Base-by-base conservation (phyloP, 768 basidiomycete genomes). In the Calocera viscosa region DNA sequence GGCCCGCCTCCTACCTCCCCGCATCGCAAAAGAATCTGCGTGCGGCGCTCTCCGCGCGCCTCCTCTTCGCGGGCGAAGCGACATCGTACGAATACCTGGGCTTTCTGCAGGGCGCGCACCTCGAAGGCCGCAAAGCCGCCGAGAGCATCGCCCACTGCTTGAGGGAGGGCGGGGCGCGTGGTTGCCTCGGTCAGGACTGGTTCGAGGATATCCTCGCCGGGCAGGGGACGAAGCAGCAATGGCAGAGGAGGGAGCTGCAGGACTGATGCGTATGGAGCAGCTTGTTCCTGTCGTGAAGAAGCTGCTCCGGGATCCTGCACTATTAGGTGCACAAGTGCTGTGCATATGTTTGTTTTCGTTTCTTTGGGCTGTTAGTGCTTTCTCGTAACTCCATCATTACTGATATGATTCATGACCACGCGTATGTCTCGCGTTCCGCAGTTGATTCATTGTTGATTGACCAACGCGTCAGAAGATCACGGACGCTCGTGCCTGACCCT, bases 11-110 rank as follows among this genome's bases (percentile, higher is more conserved):
- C 1, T 86, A 86, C 69, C 73, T 60, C 53, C 53, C 53, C 53
- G 53, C 53, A 2, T 12, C 53, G 53, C 53, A 60, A 26, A 60
- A 12, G 14, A 60, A 60, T 26, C 26, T 60, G 16, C 78, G 82
- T 66, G 82, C 83, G 3, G 84, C 82, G 24, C 76, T 87, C 19
- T 76, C 75, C 2, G 69, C 74, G 38, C 76, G 78, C 10, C 76
- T 87, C 19, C 86, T 82, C 79, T 87, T 87, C 69, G 81, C 85
- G 0, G 86, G 85, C 2, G 86, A 87, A 72, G 84, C 81, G 8
- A 86, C 82, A 12, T 85, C 81, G 66, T 73, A 78, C 63, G 78
- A 82, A 68, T 83, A 84, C 75, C 53, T 60, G 7, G 53, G 53
- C 26, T 60, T 16, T 26, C 30, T 60, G 53, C 53, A 60, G 26